Percentiles rank a stretch among this genome's conserved stretches.
These are phyloP conservation scores for Lichtheimia ornata DNA, from an alignment of 371 early-diverging fungal genomes.

Conservation along the genomic window DNA sequence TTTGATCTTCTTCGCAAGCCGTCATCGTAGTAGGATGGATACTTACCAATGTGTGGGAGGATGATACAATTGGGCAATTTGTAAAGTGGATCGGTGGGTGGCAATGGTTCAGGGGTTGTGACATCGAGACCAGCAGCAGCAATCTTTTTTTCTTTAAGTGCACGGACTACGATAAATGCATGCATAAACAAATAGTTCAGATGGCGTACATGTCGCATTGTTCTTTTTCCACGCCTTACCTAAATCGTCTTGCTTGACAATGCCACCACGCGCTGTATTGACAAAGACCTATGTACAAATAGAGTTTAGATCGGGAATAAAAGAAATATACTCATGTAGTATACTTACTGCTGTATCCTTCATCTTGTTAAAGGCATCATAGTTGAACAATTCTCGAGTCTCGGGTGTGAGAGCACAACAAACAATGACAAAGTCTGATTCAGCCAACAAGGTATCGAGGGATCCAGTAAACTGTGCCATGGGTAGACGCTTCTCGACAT, in stretches of 20 bases:
- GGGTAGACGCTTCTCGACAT: conserved; percentile 21
- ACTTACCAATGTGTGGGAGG: conserved; percentile 68
- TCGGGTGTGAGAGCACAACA: conserved; percentile 73
- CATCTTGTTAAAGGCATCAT: conserved; percentile 68
- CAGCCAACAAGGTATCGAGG: conserved; percentile 57
- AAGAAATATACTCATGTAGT: neutral
- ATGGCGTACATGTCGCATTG: neutral
- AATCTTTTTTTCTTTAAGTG: conserved; percentile 63
- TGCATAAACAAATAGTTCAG: neutral
- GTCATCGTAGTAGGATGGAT: neutral
- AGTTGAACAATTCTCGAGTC: conserved; percentile 75
- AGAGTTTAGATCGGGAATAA: neutral
- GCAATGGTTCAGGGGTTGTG: conserved; percentile 86
- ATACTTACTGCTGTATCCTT: conserved; percentile 57
- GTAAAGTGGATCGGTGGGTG: conserved; percentile 59
- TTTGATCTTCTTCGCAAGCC: neutral
- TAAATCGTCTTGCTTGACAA: conserved; percentile 78
- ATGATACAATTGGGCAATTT: conserved; percentile 67
- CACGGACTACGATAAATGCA: conserved; percentile 38
- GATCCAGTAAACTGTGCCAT: conserved; percentile 43
- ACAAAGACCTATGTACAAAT: conserved; percentile 62
- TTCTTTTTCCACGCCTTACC: conserved; percentile 18
- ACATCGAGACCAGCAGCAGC: conserved; percentile 86
- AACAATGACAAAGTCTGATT: conserved; percentile 74
- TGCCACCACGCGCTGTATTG: conserved; percentile 81